phyloP scores from a whole-genome alignment of 441 rosid species.

The Dalechampia spathulata region DNA sequence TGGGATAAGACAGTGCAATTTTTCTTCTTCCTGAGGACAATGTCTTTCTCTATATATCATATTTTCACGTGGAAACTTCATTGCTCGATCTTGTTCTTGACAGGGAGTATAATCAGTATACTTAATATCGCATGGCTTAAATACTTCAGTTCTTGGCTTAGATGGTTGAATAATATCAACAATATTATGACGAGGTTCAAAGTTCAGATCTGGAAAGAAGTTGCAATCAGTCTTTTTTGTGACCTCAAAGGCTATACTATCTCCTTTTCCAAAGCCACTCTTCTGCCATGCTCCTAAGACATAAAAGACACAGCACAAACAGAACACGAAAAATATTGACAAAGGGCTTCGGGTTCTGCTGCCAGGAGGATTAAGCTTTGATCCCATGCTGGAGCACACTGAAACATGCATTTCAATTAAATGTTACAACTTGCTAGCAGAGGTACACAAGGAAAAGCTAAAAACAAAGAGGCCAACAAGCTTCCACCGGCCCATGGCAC shows the following conservation, averaged over 20 bases:
- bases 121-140: constrained; percentile 36
- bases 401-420: neutral
- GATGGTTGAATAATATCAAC: constrained; percentile 10
- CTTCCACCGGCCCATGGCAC: no score
- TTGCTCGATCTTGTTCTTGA: constrained; percentile 61
- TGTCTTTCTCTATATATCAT: constrained; percentile 81
- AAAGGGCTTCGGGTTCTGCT: constrained; percentile 49
- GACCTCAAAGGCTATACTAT: constrained; percentile 57
- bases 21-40: constrained; percentile 58
- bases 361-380: constrained; percentile 44
- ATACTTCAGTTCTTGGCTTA: constrained; percentile 21
- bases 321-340: constrained; percentile 61
- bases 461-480: no score
- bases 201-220: constrained; percentile 39
- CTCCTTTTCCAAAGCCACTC: constrained; percentile 92
- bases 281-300: constrained; percentile 94
- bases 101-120: constrained; percentile 74
- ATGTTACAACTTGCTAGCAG: neutral
- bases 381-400: constrained; percentile 42
- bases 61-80: constrained; percentile 46
- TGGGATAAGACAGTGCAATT: constrained; percentile 56
- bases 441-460: neutral
- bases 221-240: constrained; percentile 66
- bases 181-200: constrained; percentile 22
- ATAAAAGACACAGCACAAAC: constrained; percentile 81